phyloP scores from a whole-genome alignment of 805 yeast genomes.

The Nakazawaea anatomiae region DNA sequence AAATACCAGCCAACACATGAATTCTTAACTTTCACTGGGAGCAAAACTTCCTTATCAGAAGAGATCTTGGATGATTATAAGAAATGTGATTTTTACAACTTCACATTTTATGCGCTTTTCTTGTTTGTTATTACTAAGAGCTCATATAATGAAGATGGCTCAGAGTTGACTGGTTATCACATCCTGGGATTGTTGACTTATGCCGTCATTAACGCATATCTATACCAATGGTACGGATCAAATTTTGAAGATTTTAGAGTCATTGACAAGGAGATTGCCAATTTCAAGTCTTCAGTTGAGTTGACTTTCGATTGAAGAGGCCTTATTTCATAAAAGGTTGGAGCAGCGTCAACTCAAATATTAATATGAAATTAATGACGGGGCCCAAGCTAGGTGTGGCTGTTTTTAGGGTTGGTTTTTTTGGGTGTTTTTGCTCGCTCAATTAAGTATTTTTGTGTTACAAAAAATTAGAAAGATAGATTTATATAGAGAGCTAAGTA shows the following conservation, averaged over 20 bases:
- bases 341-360: too few relatives aligned
- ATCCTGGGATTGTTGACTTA: slow-evolving; percentile 1
- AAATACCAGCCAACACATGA: slow-evolving; percentile 10
- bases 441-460: too few relatives aligned
- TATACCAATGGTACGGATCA: slow-evolving; percentile 8
- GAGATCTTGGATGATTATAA: slow-evolving; percentile 8
- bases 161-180: slow-evolving; percentile 1
- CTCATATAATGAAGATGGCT: slow-evolving; percentile 1
- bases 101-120: slow-evolving; percentile 8
- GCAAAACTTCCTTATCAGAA: not conserved
- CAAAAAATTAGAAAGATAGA: too few relatives aligned
- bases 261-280: not conserved
- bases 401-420: too few relatives aligned
- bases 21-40: slow-evolving; percentile 3
- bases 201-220: slow-evolving; percentile 5
- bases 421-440: too few relatives aligned
- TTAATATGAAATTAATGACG: too few relatives aligned
- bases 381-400: too few relatives aligned
- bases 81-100: slow-evolving; percentile 9
- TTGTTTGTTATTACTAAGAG: slow-evolving; percentile 4
- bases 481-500: too few relatives aligned
- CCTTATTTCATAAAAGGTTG: too few relatives aligned
- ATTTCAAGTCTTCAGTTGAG: slow-evolving; percentile 3
- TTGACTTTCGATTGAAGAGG: not conserved
- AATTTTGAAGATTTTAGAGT: slow-evolving; percentile 4